phyloP scores from a whole-genome alignment of 202 grass and related monocot genomes.

The Eragrostis tef region DNA sequence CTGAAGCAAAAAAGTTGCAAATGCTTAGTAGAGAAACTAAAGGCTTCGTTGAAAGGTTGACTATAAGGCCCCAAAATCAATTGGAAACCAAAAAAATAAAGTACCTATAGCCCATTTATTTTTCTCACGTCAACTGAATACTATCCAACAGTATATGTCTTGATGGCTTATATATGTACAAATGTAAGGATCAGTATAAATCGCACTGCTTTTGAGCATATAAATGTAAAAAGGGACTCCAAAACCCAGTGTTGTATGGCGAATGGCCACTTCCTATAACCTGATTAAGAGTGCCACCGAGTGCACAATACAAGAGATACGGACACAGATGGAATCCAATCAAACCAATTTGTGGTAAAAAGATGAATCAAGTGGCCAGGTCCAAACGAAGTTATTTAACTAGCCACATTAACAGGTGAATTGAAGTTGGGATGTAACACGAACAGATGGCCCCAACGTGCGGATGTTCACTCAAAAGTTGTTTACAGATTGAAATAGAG shows the following conservation, averaged over 20 bases:
- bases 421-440: neutral
- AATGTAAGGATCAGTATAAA: neutral
- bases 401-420: neutral
- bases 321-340: too few species aligned
- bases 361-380: too few species aligned
- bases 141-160: neutral
- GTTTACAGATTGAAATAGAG: neutral
- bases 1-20: conserved; percentile 25
- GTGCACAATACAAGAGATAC: too few species aligned
- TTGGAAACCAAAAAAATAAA: neutral
- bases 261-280: neutral
- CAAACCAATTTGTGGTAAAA: too few species aligned
- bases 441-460: neutral
- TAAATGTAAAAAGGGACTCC: neutral
- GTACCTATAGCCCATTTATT: neutral
- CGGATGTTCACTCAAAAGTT: neutral
- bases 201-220: neutral
- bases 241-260: neutral
- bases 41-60: neutral
- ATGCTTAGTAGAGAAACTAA: conserved; percentile 10
- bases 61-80: neutral
- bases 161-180: conserved; percentile 44
- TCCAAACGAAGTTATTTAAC: neutral
- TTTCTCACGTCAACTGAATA: neutral
- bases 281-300: neutral